Base-by-base conservation (phyloP, 768 basidiomycete species). In the Amanita jacksonii region DNA sequence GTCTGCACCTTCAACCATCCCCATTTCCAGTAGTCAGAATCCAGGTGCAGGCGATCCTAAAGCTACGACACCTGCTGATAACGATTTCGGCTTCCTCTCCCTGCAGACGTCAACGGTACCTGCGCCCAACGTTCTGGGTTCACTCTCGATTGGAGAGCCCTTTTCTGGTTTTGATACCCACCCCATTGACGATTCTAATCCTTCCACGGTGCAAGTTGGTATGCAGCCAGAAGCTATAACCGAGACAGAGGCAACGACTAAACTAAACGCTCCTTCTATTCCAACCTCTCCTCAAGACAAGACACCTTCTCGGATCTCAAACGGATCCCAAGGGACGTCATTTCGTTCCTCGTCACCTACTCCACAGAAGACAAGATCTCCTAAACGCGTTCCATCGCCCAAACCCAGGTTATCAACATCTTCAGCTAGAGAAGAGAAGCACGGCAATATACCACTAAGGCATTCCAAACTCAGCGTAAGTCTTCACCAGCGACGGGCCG, bases 401-500 rank as follows among this genome's bases (percentile, higher is more conserved):
- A 79, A 73, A 55, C 63, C 68, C 15, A 76, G 81, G 19, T 62
- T 71, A 5, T 77, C 77, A 6, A 81, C 78, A 0, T 75, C 73
- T 10, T 77, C 77, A 1, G 73, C 76, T 5, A 79, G 77, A 48
- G 77, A 79, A 40, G 77, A 79, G 47, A 81, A 77, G 52, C 57
- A 60, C 41, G 79, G 78, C 54, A 76, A 80, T 10, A 52, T 68
- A 16, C 60, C 74, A n/a, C 53, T 72, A 38, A 72, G 79, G 48
- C 76, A 77, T 52, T 85, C 85, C 22, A 85, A 85, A 58, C 65
- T 87, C 42, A 89, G 83, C 51, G 86, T 88, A 64, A 66, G 83
- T 73, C 24, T n/a, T 20, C 18, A 32, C 10, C 6, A n/a, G 5
- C 31, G 7, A 20, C 13, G 23, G n/a, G 10, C 13, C 8, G 28